Base-by-base conservation (phyloP, 495 filamentous ascomycete genomes). In the Daldinia grandis region DNA sequence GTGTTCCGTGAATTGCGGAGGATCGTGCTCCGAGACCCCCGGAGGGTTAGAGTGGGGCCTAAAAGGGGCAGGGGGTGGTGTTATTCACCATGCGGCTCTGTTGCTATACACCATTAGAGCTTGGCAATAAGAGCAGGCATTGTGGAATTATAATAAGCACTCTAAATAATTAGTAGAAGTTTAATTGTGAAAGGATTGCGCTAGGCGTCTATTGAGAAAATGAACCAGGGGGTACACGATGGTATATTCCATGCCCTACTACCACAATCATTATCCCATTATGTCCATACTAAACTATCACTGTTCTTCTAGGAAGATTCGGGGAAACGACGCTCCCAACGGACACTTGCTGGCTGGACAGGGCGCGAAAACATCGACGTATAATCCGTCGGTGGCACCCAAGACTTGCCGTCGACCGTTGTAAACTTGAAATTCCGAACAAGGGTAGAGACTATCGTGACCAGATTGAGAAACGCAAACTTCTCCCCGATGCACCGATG, bases 1-100 rank as follows among this genome's bases (percentile, higher is more conserved):
- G 49, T 67, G 35, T 31, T 38, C 40, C 56, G 56, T 31, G 55
- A 64, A 61, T 53, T 35, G 56, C 69, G 69, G 69, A 72, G 62
- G 21, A 42, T 64, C 15, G 35, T 59, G 21, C 33, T 68, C 69
- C 69, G 69, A 50, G 37, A 12, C 37, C 58, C 58, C 17, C 10
- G 49, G 30, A 49, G 25, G 60, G 64, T 24, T 55, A 67, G 12
- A 31, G 57, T 28, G 62, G 68, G 54, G 51, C 15, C 0, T 3
- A 10, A 10, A 21, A 50, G 24, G 54, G 62, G 50, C 9, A 59
- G 57, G 28, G 62, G 38, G 62, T 5, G 15, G 49, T 2, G 19
- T 14, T 24, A 56, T 19, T 40, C 3, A 54, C 14, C 33, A 40
- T 57, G 44, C 55, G 55, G 62, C 30, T 56, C 55, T 25, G 21